A percentile compares a stretch with the other conserved stretches of the same genome.
Evolutionary conservation across 2,329 filamentous ascomycete genomes (phyloP).

Genomic region (Fusarium anthophilum): DNA sequence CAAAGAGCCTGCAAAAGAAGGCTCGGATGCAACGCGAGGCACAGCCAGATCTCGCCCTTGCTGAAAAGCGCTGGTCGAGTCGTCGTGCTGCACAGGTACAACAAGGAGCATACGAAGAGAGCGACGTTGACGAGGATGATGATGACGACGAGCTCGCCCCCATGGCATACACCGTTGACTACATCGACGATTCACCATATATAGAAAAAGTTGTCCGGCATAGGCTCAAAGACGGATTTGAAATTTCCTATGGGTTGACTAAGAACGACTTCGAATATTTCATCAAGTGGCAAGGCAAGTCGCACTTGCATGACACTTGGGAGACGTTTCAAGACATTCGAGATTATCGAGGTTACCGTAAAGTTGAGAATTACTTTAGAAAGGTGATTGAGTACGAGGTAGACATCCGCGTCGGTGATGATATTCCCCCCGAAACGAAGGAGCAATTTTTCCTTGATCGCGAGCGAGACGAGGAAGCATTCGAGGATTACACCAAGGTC

Average conservation of each 20-base stretch:
- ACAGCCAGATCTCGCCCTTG: conserved; percentile 71
- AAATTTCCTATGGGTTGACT: conserved; percentile 64
- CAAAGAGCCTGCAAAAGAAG: conserved; percentile 76
- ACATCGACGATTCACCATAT: conserved; percentile 82
- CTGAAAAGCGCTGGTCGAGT: conserved; percentile 91
- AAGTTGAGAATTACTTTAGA: conserved; percentile 93
- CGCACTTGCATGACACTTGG: conserved; percentile 96
- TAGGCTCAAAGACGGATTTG: conserved; percentile 75
- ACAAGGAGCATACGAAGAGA: conserved; percentile 71
- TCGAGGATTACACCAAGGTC: conserved; percentile 90
- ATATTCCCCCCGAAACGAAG: conserved; percentile 83
- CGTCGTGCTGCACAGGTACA: conserved; percentile 80
- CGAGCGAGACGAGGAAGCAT: conserved; percentile 87
- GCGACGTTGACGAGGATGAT: conserved; percentile 71
- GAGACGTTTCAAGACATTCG: conserved; percentile 80
- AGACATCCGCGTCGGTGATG: conserved; percentile 77
- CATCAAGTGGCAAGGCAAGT: conserved; percentile 97
- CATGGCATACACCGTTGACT: conserved; percentile 73
- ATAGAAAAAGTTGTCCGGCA: conserved; percentile 94
- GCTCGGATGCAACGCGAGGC: conserved; percentile 78
- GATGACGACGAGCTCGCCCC: conserved; percentile 69
- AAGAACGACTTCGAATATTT: conserved; percentile 87
- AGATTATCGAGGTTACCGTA: conserved; percentile 83
- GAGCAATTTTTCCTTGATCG: conserved; percentile 97
- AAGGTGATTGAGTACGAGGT: conserved; percentile 85